Conservation (phyloP, 1,284 basidiomycete genomes). For the Hemileia vastatrix region DNA sequence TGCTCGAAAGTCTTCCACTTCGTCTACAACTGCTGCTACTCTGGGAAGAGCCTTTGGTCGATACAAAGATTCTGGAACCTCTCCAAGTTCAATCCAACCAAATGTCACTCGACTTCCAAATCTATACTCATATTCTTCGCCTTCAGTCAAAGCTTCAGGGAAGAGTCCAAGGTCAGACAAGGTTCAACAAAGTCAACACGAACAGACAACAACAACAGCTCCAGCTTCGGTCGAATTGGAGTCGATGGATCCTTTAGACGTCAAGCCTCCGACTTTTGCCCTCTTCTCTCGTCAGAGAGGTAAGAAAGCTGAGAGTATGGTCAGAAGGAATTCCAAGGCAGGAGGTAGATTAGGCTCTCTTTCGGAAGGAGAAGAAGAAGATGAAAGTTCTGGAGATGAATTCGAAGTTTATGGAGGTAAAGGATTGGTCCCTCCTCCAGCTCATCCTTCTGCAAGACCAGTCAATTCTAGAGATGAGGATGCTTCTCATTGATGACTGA, state of each 20-base stretch:
- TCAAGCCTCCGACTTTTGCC: constrained; percentile 64
- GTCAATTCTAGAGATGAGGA: constrained; percentile 41
- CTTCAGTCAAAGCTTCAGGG: neutral
- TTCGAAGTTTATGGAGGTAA: constrained; percentile 41
- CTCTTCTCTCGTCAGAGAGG: constrained; percentile 41
- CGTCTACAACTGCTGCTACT: constrained; percentile 25
- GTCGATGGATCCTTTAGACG: constrained; percentile 72
- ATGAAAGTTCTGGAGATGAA: constrained; percentile 38
- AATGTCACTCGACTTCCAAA: constrained; percentile 39
- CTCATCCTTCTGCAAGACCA: constrained; percentile 26
- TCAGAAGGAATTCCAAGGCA: constrained; percentile 15
- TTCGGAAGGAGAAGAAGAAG: constrained; percentile 42
- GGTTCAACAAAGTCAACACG: constrained; percentile 11
- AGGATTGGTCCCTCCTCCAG: constrained; percentile 40
- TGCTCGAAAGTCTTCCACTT: constrained; percentile 12
- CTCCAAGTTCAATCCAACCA: constrained; percentile 44
- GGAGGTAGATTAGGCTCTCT: constrained; percentile 50
- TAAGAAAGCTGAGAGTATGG: constrained; percentile 39
- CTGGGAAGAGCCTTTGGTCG: constrained; percentile 37
- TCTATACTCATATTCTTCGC: constrained; percentile 33
- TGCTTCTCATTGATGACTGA: constrained; percentile 67
- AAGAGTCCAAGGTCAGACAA: neutral
- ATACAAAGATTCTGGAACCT: constrained; percentile 25
- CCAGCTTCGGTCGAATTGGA: constrained; percentile 69
- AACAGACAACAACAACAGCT: constrained; percentile 37